A percentile compares a stretch with the other conserved stretches of the same genome.
Conservation (phyloP, 208 protist species). For the Leishmania turanica region DNA sequence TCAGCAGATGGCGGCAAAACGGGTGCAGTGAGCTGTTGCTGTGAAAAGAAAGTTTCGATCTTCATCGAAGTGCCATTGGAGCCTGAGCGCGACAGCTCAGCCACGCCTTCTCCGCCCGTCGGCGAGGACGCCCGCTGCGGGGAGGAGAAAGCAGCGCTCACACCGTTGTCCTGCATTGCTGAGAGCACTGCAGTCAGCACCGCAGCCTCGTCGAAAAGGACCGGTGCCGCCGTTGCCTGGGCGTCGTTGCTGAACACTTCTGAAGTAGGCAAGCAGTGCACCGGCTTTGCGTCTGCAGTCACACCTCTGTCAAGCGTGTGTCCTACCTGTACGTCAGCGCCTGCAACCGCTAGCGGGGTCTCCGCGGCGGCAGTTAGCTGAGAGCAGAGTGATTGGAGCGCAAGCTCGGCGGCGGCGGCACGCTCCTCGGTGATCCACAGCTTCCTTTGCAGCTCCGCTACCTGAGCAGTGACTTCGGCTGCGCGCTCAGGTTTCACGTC, state of each 20-base stretch:
- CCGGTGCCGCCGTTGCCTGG: neutral
- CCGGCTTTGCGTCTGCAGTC: neutral
- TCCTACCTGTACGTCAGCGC: neutral
- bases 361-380: slow-evolving; percentile 6
- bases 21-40: neutral
- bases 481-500: neutral
- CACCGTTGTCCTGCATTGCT: neutral
- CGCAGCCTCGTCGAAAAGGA: neutral
- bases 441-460: neutral
- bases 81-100: neutral
- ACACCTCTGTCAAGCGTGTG: too few relatives aligned
- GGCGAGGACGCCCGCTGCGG: neutral
- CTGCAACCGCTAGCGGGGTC: neutral
- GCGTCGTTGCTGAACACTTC: neutral
- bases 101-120: neutral
- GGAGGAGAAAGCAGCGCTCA: neutral
- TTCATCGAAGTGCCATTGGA: neutral
- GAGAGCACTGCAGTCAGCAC: neutral
- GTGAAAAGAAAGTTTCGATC: neutral
- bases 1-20: neutral
- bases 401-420: slow-evolving; percentile 16
- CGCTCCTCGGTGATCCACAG: slow-evolving; percentile 21
- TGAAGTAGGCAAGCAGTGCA: neutral
- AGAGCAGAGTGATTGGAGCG: slow-evolving; percentile 18
- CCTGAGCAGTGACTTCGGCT: neutral